Conservation (phyloP, 2,329 filamentous ascomycete species). For the Aspergillus sp. region DNA sequence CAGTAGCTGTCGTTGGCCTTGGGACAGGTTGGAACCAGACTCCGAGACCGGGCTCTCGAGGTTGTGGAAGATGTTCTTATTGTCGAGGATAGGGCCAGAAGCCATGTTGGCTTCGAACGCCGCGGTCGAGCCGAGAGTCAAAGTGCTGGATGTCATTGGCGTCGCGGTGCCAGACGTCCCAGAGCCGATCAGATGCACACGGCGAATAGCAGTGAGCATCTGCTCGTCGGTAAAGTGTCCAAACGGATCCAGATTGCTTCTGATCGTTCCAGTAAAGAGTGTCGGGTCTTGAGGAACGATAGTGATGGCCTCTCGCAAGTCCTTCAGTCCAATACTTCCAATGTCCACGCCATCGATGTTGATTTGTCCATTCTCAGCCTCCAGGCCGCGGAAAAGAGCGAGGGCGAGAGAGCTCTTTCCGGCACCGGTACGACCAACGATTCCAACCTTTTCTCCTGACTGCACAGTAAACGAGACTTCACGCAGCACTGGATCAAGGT, state of each 20-base stretch:
- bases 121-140: conserved; percentile 18
- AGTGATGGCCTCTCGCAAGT: conserved; percentile 89
- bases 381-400: conserved; percentile 88
- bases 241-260: conserved; percentile 92
- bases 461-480: conserved; percentile 83
- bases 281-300: conserved; percentile 96
- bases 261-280: conserved; percentile 86
- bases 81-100: conserved; percentile 53
- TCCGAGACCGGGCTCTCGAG: conserved; percentile 81
- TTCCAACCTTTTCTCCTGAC: conserved; percentile 87
- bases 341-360: conserved; percentile 91
- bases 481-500: conserved; percentile 83
- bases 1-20: conserved; percentile 91
- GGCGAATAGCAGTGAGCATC: conserved; percentile 80
- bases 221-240: conserved; percentile 83
- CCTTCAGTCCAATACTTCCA: conserved; percentile 83
- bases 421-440: conserved; percentile 91
- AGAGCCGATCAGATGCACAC: conserved; percentile 76
- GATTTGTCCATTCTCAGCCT: conserved; percentile 87
- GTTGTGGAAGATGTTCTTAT: conserved; percentile 94
- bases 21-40: conserved; percentile 90
- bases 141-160: conserved; percentile 31
- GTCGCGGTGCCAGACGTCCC: conserved; percentile 38
- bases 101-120: conserved; percentile 23
- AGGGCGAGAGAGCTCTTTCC: conserved; percentile 95